Conservation (phyloP, 2,329 filamentous ascomycete species). For the Myriosclerotinia curreyana region DNA sequence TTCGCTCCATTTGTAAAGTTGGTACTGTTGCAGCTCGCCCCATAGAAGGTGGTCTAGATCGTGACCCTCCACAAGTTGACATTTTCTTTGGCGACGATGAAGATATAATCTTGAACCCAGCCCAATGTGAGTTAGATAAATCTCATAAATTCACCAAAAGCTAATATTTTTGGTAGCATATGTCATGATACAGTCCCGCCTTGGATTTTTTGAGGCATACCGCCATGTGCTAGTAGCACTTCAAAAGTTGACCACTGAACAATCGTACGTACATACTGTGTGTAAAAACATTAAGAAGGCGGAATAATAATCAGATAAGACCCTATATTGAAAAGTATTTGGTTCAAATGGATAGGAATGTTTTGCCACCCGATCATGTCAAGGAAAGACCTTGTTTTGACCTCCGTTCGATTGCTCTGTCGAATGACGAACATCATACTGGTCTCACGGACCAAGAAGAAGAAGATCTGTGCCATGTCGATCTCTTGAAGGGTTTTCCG, state of each 20-base stretch:
- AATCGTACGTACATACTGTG: constrained; percentile 11
- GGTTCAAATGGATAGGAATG: constrained; percentile 16
- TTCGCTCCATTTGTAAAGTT: constrained; percentile 62
- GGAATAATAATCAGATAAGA: constrained; percentile 1
- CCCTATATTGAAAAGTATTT: constrained; percentile 18
- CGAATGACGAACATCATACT: background rate
- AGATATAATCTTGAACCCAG: constrained; percentile 66
- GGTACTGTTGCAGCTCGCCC: constrained; percentile 71
- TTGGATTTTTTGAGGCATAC: constrained; percentile 73
- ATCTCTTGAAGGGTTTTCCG: constrained; percentile 57
- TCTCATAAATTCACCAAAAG: background rate
- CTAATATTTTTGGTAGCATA: constrained; percentile 29
- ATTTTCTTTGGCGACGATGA: constrained; percentile 63
- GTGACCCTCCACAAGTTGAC: constrained; percentile 69
- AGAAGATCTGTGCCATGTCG: constrained; percentile 45
- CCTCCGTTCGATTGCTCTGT: constrained; percentile 16
- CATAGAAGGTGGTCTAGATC: constrained; percentile 56
- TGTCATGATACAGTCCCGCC: constrained; percentile 74
- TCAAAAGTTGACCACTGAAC: constrained; percentile 48
- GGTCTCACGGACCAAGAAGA: constrained; percentile 21
- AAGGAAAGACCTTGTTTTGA: constrained; percentile 22
- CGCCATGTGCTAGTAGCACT: constrained; percentile 71
- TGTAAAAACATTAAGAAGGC: background rate
- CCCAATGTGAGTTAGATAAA: constrained; percentile 48
- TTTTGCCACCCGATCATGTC: constrained; percentile 21